Evolutionary conservation across 2,329 filamentous ascomycete species (phyloP).

Genomic region (Colletotrichum zoysiae): DNA sequence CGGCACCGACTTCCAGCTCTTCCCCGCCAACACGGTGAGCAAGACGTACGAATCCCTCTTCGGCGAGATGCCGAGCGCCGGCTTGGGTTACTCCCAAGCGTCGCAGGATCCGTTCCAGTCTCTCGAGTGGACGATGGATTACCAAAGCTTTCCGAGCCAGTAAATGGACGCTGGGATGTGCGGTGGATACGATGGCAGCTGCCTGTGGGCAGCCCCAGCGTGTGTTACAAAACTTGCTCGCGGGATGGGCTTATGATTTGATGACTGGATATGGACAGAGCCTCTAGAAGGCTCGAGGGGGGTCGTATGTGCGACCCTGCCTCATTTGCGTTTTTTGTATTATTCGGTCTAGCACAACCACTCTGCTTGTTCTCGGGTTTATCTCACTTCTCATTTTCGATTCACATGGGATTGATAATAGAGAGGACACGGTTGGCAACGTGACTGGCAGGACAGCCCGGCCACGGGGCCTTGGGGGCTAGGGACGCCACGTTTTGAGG

Average conservation of each 20-base stretch:
- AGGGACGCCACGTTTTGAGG: conserved; percentile 7
- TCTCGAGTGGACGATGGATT: conserved; percentile 58
- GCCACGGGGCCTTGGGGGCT: conserved; percentile 2
- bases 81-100: conserved; percentile 65
- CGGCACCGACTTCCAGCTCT: conserved; percentile 75
- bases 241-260: conserved; percentile 34
- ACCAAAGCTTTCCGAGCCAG: conserved; percentile 48
- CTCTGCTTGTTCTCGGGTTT: conserved; percentile 33
- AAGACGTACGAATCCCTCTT: conserved; percentile 64
- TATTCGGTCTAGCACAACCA: conserved; percentile 25
- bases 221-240: conserved; percentile 28
- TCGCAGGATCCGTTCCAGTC: conserved; percentile 64
- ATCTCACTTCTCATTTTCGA: conserved; percentile 31
- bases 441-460: conserved; percentile 4
- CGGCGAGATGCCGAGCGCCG: conserved; percentile 63
- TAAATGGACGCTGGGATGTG: conserved; percentile 42
- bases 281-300: conserved; percentile 28
- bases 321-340: conserved; percentile 34
- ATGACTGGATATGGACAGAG: conserved; percentile 35
- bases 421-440: conserved; percentile 15
- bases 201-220: background rate
- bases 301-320: conserved; percentile 16
- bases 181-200: conserved; percentile 17
- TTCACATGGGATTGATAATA: conserved; percentile 37
- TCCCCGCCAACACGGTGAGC: conserved; percentile 55